phyloP scores from a whole-genome alignment of 371 early-diverging fungal species.

The Mortierella sp. region DNA sequence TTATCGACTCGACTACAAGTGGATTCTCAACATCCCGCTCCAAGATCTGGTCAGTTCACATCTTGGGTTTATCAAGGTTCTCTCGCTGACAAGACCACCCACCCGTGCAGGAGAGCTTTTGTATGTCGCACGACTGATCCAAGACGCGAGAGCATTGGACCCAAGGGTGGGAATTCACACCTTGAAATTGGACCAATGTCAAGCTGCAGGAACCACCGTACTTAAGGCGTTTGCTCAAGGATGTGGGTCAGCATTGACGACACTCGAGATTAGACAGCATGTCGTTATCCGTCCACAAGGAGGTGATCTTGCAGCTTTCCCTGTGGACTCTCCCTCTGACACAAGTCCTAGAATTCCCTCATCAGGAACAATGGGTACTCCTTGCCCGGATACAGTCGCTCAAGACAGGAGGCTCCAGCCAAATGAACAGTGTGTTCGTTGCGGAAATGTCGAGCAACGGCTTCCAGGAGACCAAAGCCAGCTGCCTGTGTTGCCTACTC shows the following conservation, averaged over 20 bases:
- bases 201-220: conserved; percentile 16
- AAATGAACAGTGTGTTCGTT: too few relatives aligned
- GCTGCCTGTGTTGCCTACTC: too few relatives aligned
- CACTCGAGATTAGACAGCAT: conserved; percentile 23
- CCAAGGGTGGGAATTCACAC: not conserved
- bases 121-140: conserved; percentile 22
- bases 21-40: conserved; percentile 11
- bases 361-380: too few relatives aligned
- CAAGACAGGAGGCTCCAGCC: too few relatives aligned
- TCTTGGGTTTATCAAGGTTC: conserved; percentile 5
- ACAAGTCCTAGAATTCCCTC: too few relatives aligned
- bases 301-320: conserved; percentile 25
- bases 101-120: conserved; percentile 18
- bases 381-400: too few relatives aligned
- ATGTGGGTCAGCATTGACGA: conserved; percentile 22
- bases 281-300: conserved; percentile 1
- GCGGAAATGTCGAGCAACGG: too few relatives aligned
- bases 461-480: too few relatives aligned
- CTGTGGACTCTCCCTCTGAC: conserved; percentile 21
- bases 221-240: conserved; percentile 17
- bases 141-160: not conserved
- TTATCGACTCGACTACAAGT: conserved; percentile 24
- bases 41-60: conserved; percentile 15
- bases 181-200: conserved; percentile 22
- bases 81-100: conserved; percentile 20